Base-by-base conservation (phyloP, 805 yeast genomes). In the Pichia nanzhaoensis region DNA sequence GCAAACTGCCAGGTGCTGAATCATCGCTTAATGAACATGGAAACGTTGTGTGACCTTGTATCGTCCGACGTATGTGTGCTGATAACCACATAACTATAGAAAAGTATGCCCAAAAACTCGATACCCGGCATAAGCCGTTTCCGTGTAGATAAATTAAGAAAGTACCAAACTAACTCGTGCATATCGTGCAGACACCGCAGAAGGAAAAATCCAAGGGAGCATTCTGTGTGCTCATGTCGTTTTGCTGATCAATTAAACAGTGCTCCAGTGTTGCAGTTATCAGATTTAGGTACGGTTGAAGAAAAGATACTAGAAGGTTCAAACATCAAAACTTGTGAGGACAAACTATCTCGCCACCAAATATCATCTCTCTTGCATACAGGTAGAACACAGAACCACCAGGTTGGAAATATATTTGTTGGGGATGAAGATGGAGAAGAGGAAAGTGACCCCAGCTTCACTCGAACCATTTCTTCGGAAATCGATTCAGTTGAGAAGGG, bases 131-230 rank as follows among this genome's bases (percentile, higher is more conserved):
- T 44, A 4, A 30, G 31, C 30, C 48, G 46, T 34, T 51, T 55
- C 35, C 44, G 51, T 35, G 44, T 50, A 4, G 45, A 46, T 4
- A 39, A 45, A 13, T 9, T 39, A 3, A 22, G 10, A 3, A 43
- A 40, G 20, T 36, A 48, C 18, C 45, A 43, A 16, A 53, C 51
- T 14, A 56, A 50, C 39, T 49, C 58, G 1, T 78, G 84, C 57
- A 70, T 75, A 14, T 65, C 76, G 37, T 78, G 84, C 54, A 81
- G 78, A 54, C 69, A 75, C 34, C 78, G 76, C 59, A 80, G 80
- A 61, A 72, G 79, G 48, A 78, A 77, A 51, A 80, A 86, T 58
- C 74, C 78, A n/a, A 70, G 80, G 47, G 70, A 67, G 34, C 71
- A 69, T 35, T 86, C 85, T 1, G 63, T 72, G 7, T 81, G 86